Base-by-base conservation (phyloP, 768 basidiomycete species). In the Pisolithus albus region DNA sequence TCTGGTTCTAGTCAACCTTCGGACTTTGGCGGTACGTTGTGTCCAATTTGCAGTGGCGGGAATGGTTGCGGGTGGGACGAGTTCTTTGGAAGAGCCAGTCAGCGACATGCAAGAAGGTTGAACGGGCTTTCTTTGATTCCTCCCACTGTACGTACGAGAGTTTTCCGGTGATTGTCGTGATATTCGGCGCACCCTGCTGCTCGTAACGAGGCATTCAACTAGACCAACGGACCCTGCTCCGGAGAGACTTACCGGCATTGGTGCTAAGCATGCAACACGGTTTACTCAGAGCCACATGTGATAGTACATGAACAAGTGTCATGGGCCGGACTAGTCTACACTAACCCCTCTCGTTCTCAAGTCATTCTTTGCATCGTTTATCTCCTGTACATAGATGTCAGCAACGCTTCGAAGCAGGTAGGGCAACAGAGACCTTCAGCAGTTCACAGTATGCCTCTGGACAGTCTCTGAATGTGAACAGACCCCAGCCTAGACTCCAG, bases 391-490 rank as follows among this genome's bases (percentile, higher is more conserved):
- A 32, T 13, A 7, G 4, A 9, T 15, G 16, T n/a, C 16, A 26
- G 4, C 7, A 5, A 1, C n/a, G n/a, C 23, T n/a, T 11, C 13
- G 2, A 21, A 3, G n/a, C 2, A 24, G 48, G 39, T 46, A 19
- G 8, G 11, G 10, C 43, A 72, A 79, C 68, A 62, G 16, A 3
- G 43, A 86, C 86, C 60, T 65, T 61, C 56, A 87, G 70, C 49
- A 90, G 65, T 64, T 86, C 84, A 11, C 77, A 72, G 57, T 90
- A 87, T 5, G 88, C 88, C 57, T 90, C 86, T 38, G 86, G 84
- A 63, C 86, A 87, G 58, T 91, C 88, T 59, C 79, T 70, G 59
- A 88, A 85, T 2, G 82, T 82, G 57, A 81, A 77, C 40, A 90
- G 61, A 2, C 88, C 88, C 76, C 80, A 79, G 9, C 89, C 88